These are phyloP conservation scores for Monosporascus sp. DNA, from an alignment of 2,329 filamentous ascomycete genomes.

Conservation along the genomic window DNA sequence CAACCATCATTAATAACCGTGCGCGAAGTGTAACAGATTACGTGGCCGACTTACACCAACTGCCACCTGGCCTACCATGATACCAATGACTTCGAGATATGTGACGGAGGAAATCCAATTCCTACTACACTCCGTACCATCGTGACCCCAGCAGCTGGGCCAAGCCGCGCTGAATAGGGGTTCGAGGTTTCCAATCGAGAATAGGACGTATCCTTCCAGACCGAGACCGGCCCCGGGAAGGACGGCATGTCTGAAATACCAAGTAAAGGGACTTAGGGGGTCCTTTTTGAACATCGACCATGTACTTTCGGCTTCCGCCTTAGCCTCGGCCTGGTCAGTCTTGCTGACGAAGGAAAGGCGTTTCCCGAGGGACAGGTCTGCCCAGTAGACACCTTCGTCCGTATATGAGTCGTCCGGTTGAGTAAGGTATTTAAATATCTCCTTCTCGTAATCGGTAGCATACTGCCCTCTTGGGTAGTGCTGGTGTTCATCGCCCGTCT, in stretches of 20 bases:
- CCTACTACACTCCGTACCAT: conserved; percentile 58
- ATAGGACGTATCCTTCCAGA: conserved; percentile 92
- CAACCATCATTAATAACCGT: conserved; percentile 8
- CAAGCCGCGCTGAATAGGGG: conserved; percentile 75
- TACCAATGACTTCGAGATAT: conserved; percentile 89
- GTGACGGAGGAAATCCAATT: conserved; percentile 82
- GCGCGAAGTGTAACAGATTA: not conserved
- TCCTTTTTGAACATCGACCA: conserved; percentile 81
- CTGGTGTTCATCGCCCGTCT: conserved; percentile 44
- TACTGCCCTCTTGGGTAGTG: conserved; percentile 37
- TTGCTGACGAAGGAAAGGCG: conserved; percentile 70
- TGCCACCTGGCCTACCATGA: conserved; percentile 86
- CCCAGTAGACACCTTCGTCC: conserved; percentile 83
- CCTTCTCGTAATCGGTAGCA: conserved; percentile 45
- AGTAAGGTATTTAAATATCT: conserved; percentile 72
- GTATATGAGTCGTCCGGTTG: conserved; percentile 87
- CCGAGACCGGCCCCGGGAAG: conserved; percentile 88
- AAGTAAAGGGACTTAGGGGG: conserved; percentile 74
- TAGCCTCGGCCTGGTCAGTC: conserved; percentile 66
- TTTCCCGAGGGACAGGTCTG: conserved; percentile 68
- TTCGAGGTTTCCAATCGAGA: conserved; percentile 91
- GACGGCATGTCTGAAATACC: conserved; percentile 87
- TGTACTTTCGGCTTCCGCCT: conserved; percentile 60
- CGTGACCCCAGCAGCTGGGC: conserved; percentile 68
- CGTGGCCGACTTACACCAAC: conserved; percentile 60